phyloP scores from a whole-genome alignment of 257 asterid genomes.

The Paraleonurus japonicus region DNA sequence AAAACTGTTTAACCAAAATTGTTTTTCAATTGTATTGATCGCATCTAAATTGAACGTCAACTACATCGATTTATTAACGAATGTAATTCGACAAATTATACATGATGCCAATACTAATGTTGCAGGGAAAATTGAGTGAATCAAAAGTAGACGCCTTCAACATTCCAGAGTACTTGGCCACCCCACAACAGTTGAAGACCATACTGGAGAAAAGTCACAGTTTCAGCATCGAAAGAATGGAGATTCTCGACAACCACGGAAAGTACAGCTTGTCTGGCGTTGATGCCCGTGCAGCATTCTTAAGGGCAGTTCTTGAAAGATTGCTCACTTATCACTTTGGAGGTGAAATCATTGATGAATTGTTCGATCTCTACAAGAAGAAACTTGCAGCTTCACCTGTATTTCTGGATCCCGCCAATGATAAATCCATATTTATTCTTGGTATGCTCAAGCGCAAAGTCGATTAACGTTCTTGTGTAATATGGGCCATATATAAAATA shows the following conservation, averaged over 20 bases:
- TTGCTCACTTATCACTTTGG: slow-evolving; percentile 31
- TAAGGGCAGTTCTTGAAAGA: background rate
- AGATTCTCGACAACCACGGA: background rate
- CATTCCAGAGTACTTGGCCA: slow-evolving; percentile 9
- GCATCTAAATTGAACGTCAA: no score
- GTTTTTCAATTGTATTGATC: no score
- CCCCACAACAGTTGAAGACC: background rate
- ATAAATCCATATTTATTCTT: no score
- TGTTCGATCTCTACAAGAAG: slow-evolving; percentile 23
- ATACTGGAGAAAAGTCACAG: slow-evolving; percentile 7
- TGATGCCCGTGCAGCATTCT: background rate
- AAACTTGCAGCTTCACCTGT: slow-evolving; percentile 28
- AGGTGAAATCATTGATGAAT: slow-evolving; percentile 31
- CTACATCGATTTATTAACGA: no score
- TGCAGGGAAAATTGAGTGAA: slow-evolving; percentile 27
- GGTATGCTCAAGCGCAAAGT: slow-evolving; percentile 18
- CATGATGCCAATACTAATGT: background rate
- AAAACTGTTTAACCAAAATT: no score
- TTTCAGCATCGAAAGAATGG: background rate
- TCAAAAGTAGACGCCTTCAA: slow-evolving; percentile 35
- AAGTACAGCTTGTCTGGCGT: background rate
- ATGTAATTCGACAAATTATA: no score
- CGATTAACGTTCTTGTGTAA: no score
- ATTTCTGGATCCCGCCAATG: background rate
- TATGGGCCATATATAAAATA: no score